A percentile compares a stretch with the other conserved stretches of the same genome.
Evolutionary conservation across 345 rosid genomes (phyloP).

Genomic region (Firmiana major): DNA sequence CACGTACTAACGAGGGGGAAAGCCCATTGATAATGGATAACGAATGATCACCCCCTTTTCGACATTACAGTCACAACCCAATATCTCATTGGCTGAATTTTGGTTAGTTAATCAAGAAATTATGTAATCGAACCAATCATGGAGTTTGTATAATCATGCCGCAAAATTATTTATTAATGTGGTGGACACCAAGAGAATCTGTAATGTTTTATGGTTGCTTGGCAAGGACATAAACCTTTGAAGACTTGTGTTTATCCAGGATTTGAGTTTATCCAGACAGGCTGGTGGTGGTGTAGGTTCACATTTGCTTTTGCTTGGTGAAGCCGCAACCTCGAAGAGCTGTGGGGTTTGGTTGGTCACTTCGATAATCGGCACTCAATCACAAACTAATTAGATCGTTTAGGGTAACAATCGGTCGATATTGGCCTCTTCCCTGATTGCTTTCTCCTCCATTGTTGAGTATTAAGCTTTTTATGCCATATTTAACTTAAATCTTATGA

Average conservation of each 20-base stretch:
- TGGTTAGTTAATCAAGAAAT: background rate
- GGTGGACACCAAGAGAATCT: background rate
- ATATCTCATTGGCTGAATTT: background rate
- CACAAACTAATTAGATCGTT: background rate
- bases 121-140: background rate
- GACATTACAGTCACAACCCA: background rate
- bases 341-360: background rate
- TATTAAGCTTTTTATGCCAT: too few species aligned
- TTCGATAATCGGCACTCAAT: background rate
- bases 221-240: background rate
- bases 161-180: background rate
- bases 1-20: background rate
- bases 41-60: background rate
- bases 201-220: background rate
- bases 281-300: background rate
- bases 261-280: background rate
- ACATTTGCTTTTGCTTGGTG: background rate
- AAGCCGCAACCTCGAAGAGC: background rate
- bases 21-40: background rate
- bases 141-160: background rate
- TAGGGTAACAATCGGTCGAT: background rate
- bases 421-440: background rate
- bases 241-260: too few species aligned
- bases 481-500: too few species aligned
- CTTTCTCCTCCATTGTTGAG: background rate